These are phyloP conservation scores for Globisporangium paddicum DNA, from an alignment of 352 stramenopile genomes.

Conservation along the genomic window DNA sequence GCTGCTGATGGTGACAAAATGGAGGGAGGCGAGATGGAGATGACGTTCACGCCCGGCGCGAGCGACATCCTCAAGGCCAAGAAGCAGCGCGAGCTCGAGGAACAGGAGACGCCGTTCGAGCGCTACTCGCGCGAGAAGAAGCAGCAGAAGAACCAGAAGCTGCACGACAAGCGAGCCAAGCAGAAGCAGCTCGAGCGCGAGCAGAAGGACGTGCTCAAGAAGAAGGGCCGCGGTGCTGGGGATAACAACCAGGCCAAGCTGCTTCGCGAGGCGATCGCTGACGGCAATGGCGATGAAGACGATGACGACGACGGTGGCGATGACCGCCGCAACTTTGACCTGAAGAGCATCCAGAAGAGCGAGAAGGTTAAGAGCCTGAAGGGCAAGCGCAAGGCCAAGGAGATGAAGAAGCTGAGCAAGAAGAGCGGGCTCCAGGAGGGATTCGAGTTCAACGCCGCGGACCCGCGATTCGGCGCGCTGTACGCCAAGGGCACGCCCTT, in stretches of 20 bases:
- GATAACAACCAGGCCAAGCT: constrained; percentile 38
- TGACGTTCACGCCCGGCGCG: constrained; percentile 74
- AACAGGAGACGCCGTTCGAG: constrained; percentile 81
- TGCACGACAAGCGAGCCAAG: constrained; percentile 63
- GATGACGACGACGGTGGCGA: constrained; percentile 29
- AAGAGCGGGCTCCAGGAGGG: constrained; percentile 63
- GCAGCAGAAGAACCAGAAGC: constrained; percentile 79
- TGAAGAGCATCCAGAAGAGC: constrained; percentile 73
- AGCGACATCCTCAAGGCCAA: constrained; percentile 70
- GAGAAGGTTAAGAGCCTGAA: constrained; percentile 75
- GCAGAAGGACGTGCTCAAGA: constrained; percentile 64
- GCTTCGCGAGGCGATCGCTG: constrained; percentile 55
- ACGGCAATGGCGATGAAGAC: constrained; percentile 15
- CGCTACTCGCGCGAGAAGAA: constrained; percentile 84
- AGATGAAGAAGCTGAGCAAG: constrained; percentile 67
- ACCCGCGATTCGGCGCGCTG: constrained; percentile 71
- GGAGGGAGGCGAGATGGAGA: constrained; percentile 70
- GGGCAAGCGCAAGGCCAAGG: constrained; percentile 74
- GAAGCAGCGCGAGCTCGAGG: constrained; percentile 69
- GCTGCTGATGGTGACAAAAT: constrained; percentile 10
- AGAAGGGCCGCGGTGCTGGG: constrained; percentile 31
- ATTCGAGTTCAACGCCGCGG: constrained; percentile 70
- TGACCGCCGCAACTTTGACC: constrained; percentile 78
- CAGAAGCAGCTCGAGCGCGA: constrained; percentile 63
- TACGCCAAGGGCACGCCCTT: constrained; percentile 77